Evolutionary conservation across 306 rosid genomes (phyloP), one percentile per base, ranked within the genome.

Genomic region (Malus sylvestris): DNA sequence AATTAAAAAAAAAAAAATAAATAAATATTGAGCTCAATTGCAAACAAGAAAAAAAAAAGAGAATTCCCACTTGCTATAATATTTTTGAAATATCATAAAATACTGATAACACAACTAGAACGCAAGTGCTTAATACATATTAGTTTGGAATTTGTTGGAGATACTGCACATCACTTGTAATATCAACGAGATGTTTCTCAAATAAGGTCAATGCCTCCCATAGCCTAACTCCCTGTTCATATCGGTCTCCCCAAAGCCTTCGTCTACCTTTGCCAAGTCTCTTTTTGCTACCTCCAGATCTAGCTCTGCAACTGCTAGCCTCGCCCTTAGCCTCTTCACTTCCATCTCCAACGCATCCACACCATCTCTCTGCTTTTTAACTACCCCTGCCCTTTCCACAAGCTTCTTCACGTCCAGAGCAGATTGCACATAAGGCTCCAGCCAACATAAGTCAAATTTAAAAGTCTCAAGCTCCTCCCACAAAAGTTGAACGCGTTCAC

Each of bases 381-480:
- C 4, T 25, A 20, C 3, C 23, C 46, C 25, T 0, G 46, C 46
- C 13, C 14, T 65, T 15, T 62, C 38, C 35, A 27, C 20, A 29
- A 62, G 18, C 45, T 68, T 68, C 58, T 25, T 68, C 58, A 14
- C 49, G 16, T 12, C 22, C 8, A 44, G 18, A 23, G 32, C 72
- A 9, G 58, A 8, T 14, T 45, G 22, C 27, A 68, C 72, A 15
- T 45, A 45, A 68, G 72, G 72, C 5, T 68, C 35, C 38, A 68
- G 58, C 72, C 58, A 68, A 23, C 14, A 22, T 40, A 68, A 45
- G 58, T 45, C 72, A 68, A 68, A 44, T 8, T 23, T 45, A 6
- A 44, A 65, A 42, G 44, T 65, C 25, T 16, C 69, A 29, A 68
- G 58, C n/a, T 68, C 72, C 33, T 68, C 72, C 72, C 72, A 44